Evolutionary conservation across 2,329 filamentous ascomycete species (phyloP).

Genomic region (Hirsutella minnesotensis): DNA sequence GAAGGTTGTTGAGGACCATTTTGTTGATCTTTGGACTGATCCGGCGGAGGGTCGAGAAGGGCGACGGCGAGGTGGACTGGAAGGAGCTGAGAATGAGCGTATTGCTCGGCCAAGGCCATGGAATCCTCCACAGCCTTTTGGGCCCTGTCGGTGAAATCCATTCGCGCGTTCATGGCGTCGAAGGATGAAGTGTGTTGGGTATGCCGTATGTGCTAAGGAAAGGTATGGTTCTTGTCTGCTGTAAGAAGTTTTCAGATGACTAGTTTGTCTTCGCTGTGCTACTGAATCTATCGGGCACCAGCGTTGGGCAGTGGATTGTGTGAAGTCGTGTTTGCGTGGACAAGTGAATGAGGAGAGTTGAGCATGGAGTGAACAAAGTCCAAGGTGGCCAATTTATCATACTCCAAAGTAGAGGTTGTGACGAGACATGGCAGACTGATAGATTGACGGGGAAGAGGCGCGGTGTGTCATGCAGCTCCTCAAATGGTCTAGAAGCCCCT

Average conservation of each 20-base stretch:
- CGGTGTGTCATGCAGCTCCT: conserved; percentile 6
- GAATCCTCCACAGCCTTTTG: conserved; percentile 84
- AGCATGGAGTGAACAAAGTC: not conserved
- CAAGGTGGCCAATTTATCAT: conserved; percentile 1
- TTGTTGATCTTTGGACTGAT: conserved; percentile 73
- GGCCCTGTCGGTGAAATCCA: conserved; percentile 90
- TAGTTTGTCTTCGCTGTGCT: not conserved
- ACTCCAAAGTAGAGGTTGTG: not conserved
- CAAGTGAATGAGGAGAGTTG: not conserved
- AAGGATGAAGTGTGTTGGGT: not conserved
- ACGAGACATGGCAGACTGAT: not conserved
- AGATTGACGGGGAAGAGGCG: not conserved
- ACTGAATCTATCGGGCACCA: conserved; percentile 1
- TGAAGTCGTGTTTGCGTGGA: not conserved
- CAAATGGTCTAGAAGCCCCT: conserved; percentile 10
- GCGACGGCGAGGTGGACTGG: conserved; percentile 83
- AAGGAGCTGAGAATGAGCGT: conserved; percentile 80
- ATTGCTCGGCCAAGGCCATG: conserved; percentile 77
- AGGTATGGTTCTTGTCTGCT: not conserved
- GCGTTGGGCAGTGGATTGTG: not conserved
- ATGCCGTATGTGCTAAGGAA: not conserved
- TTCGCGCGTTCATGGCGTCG: conserved; percentile 57
- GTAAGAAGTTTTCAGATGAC: not conserved
- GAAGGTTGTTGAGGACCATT: conserved; percentile 53
- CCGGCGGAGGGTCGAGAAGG: conserved; percentile 62